Percentiles rank a stretch among this genome's conserved stretches.
Conservation (phyloP, 768 basidiomycete species). For the Kwoniella sp. region DNA sequence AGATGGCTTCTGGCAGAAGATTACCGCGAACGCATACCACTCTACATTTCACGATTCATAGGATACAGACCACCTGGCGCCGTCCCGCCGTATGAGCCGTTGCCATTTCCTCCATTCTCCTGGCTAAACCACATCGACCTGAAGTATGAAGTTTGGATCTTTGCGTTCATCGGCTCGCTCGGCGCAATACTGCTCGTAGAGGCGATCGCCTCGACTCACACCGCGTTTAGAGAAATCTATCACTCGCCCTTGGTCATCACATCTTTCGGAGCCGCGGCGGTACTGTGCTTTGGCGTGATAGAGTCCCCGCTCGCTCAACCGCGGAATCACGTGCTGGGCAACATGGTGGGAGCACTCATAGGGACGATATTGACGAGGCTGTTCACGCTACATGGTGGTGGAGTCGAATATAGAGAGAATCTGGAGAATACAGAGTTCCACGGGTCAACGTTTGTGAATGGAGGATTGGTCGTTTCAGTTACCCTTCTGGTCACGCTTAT, state of each 20-base stretch:
- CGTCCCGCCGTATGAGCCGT: slow-evolving; percentile 25
- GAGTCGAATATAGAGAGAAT: slow-evolving; percentile 13
- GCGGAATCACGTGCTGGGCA: slow-evolving; percentile 37
- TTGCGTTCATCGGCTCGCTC: slow-evolving; percentile 36
- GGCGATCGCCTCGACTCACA: slow-evolving; percentile 26
- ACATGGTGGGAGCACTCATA: slow-evolving; percentile 35
- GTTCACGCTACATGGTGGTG: slow-evolving; percentile 19
- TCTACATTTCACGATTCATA: slow-evolving; percentile 24
- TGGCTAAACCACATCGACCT: slow-evolving; percentile 34
- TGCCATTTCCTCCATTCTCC: slow-evolving; percentile 35
- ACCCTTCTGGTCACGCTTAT: slow-evolving; percentile 31
- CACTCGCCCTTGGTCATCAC: slow-evolving; percentile 34
- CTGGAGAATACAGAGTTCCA: slow-evolving; percentile 21
- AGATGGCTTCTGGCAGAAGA: slow-evolving; percentile 9
- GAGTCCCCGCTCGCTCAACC: slow-evolving; percentile 46
- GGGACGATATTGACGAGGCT: slow-evolving; percentile 35
- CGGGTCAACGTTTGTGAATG: slow-evolving; percentile 26
- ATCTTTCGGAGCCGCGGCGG: slow-evolving; percentile 44
- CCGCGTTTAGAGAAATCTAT: slow-evolving; percentile 18
- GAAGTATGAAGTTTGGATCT: slow-evolving; percentile 40
- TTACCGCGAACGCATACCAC: slow-evolving; percentile 25
- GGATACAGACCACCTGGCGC: slow-evolving; percentile 25
- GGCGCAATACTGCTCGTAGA: slow-evolving; percentile 38
- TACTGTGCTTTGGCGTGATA: slow-evolving; percentile 35
- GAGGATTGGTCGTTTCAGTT: slow-evolving; percentile 31